Percentiles rank a stretch among this genome's conserved stretches.
Evolutionary conservation across 129 eudicot species (phyloP).

Genomic region (Glebionis coronaria): DNA sequence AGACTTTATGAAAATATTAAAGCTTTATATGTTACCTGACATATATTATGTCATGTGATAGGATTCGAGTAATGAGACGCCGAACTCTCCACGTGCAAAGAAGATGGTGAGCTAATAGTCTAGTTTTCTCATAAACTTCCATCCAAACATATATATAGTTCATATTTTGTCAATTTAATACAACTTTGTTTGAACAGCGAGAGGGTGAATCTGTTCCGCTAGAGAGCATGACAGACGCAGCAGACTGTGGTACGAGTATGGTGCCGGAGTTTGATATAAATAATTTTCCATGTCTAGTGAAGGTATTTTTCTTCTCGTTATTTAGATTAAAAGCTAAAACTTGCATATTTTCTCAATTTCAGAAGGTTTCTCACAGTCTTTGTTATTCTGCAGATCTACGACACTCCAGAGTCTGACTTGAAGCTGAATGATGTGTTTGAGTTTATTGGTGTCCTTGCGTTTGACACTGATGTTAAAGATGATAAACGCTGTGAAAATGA

Average conservation of each 20-base stretch:
- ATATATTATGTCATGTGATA: conserved; percentile 13
- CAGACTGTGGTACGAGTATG: conserved; percentile 26
- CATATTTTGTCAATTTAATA: neutral
- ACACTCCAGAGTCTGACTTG: conserved; percentile 71
- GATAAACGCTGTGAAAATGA: conserved; percentile 46
- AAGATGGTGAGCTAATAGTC: conserved; percentile 61
- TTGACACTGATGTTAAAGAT: conserved; percentile 51
- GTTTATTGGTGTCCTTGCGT: conserved; percentile 85
- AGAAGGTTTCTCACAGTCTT: neutral
- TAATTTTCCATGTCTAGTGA: conserved; percentile 70
- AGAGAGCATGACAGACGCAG: conserved; percentile 27
- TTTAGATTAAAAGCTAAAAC: neutral
- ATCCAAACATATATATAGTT: neutral
- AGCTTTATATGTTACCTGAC: conserved; percentile 15
- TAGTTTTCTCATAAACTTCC: neutral
- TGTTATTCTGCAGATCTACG: conserved; percentile 58
- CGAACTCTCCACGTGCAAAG: conserved; percentile 53
- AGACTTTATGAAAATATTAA: neutral
- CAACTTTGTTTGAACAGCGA: conserved; percentile 41
- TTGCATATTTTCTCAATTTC: neutral
- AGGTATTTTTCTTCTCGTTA: conserved; percentile 42
- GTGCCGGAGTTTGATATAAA: conserved; percentile 42
- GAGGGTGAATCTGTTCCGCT: conserved; percentile 37
- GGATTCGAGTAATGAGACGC: conserved; percentile 41
- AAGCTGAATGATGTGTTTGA: conserved; percentile 91